Evolutionary conservation across 2,329 filamentous ascomycete species (phyloP).

Genomic region (Talaromyces verruculosus): DNA sequence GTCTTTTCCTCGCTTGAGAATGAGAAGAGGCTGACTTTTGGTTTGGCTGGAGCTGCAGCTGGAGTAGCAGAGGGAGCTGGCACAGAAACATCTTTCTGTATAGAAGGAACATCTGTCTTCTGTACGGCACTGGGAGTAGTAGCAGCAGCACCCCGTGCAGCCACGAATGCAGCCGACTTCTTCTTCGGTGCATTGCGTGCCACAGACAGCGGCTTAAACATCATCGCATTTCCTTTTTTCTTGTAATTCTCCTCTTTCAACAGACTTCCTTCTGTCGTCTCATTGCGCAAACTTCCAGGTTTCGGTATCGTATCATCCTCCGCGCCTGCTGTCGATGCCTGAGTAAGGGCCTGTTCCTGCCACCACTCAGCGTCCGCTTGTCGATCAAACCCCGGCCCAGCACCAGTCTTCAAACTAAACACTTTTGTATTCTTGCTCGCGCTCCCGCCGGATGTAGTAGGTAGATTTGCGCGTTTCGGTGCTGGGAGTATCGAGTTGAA

Average conservation of each 20-base stretch:
- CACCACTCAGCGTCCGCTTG: slow-evolving; percentile 48
- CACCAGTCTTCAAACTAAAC: slow-evolving; percentile 77
- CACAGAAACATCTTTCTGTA: slow-evolving; percentile 10
- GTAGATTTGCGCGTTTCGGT: slow-evolving; percentile 60
- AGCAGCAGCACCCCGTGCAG: slow-evolving; percentile 24
- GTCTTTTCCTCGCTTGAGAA: slow-evolving; percentile 33
- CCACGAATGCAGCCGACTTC: slow-evolving; percentile 40
- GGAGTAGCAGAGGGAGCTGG: slow-evolving; percentile 26
- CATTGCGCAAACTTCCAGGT: slow-evolving; percentile 27
- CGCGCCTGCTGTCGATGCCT: slow-evolving; percentile 38
- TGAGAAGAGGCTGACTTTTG: slow-evolving; percentile 49
- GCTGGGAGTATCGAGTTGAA: slow-evolving; percentile 86
- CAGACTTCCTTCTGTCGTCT: slow-evolving; percentile 20
- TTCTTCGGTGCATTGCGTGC: slow-evolving; percentile 72
- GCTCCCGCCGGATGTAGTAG: slow-evolving; percentile 21
- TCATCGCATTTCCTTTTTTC: slow-evolving; percentile 72
- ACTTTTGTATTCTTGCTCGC: slow-evolving; percentile 48
- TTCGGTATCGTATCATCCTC: slow-evolving; percentile 29
- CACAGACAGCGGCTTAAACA: slow-evolving; percentile 88
- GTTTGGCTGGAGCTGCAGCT: slow-evolving; percentile 34
- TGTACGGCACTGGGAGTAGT: slow-evolving; percentile 21
- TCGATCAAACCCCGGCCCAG: slow-evolving; percentile 76
- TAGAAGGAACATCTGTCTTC: slow-evolving; percentile 22
- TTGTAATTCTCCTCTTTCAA: slow-evolving; percentile 40
- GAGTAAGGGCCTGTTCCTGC: slow-evolving; percentile 26